Evolutionary conservation across 257 asterid genomes (phyloP).

Genomic region (Solanum bulbocastanum): DNA sequence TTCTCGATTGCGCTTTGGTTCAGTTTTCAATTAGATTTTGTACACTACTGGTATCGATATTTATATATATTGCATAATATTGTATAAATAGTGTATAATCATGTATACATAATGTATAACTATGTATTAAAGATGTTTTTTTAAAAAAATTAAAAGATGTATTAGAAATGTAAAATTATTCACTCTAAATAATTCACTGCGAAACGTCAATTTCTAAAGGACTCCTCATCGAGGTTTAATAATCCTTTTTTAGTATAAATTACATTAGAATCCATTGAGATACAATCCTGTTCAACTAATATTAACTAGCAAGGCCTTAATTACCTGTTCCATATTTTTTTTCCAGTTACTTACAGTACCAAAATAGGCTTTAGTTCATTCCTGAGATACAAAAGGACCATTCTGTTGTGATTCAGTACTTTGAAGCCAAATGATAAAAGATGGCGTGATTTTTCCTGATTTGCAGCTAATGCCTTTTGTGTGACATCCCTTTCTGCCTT

Average conservation of each 20-base stretch:
- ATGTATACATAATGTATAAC: too few relatives aligned
- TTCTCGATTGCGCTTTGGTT: too few relatives aligned
- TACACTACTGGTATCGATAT: too few relatives aligned
- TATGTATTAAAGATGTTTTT: too few relatives aligned
- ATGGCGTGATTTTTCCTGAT: not conserved
- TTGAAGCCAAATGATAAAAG: not conserved
- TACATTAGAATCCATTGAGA: not conserved
- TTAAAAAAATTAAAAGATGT: too few relatives aligned
- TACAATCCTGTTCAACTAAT: too few relatives aligned
- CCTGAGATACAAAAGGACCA: slow-evolving; percentile 1
- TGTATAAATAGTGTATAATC: too few relatives aligned
- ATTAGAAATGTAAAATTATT: too few relatives aligned
- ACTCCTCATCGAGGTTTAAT: not conserved
- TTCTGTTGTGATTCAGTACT: not conserved
- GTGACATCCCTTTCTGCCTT: not conserved
- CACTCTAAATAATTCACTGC: too few relatives aligned
- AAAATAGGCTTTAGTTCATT: not conserved
- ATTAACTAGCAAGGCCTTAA: not conserved
- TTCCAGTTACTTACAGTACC: not conserved
- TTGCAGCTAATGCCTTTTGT: not conserved
- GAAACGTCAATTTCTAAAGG: too few relatives aligned
- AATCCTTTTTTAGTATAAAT: not conserved
- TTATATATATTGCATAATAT: too few relatives aligned
- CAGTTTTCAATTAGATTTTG: too few relatives aligned
- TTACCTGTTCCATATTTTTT: not conserved